A percentile compares a stretch with the other conserved stretches of the same genome.
phyloP scores from a whole-genome alignment of 192 early-diverging fungal species.

The Linnemannia elongata region DNA sequence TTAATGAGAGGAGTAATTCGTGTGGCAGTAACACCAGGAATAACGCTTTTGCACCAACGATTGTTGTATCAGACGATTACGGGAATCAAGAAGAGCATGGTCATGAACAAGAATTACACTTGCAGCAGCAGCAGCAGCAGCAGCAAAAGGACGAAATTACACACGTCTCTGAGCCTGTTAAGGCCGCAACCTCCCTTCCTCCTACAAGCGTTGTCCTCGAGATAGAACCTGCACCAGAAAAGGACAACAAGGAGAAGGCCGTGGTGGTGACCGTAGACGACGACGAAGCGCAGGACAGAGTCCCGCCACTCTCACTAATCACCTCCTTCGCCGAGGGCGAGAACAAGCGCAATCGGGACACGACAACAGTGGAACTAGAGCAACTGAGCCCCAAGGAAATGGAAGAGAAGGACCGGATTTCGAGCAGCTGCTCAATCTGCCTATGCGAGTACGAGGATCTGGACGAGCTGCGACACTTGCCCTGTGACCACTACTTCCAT shows the following conservation, averaged over 20 bases:
- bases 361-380: not conserved
- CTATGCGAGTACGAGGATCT: constrained; percentile 82
- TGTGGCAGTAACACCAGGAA: not conserved
- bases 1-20: not conserved
- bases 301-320: not conserved
- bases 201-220: not conserved
- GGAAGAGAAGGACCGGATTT: constrained; percentile 16
- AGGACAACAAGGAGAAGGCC: not conserved
- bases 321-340: not conserved
- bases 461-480: constrained; percentile 76
- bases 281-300: not conserved
- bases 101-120: not conserved
- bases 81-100: not conserved
- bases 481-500: constrained; percentile 86
- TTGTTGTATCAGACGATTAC: constrained; percentile 33
- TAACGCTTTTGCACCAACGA: constrained; percentile 12
- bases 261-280: not conserved
- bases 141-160: constrained; percentile 5
- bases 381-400: constrained; percentile 15
- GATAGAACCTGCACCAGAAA: not conserved
- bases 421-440: constrained; percentile 80
- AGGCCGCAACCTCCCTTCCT: not conserved
- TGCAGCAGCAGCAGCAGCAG: not conserved
- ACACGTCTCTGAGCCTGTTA: not conserved
- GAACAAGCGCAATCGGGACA: not conserved